These are phyloP conservation scores for Parsonsia alboflavescens DNA, from an alignment of 257 asterid species.

Conservation along the genomic window DNA sequence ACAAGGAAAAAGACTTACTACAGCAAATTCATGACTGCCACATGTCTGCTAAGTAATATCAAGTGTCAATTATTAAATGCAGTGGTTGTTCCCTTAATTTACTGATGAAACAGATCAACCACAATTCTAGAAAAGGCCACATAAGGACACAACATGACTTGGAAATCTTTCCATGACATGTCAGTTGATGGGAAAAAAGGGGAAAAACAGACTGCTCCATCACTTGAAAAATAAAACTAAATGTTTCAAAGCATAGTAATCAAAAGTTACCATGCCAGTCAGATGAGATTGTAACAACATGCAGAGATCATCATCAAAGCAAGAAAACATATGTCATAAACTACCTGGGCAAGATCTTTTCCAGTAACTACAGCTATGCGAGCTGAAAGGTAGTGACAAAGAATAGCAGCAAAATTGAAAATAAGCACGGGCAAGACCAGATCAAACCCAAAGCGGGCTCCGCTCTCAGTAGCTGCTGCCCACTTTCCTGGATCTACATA, in stretches of 20 bases:
- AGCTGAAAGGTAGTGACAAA: constrained; percentile 88
- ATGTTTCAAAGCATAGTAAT: neutral
- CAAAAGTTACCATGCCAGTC: neutral
- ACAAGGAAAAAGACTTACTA: neutral
- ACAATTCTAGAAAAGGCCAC: neutral
- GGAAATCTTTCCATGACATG: neutral
- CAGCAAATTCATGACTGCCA: neutral
- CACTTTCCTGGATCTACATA: constrained; percentile 98
- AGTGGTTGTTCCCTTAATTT: neutral
- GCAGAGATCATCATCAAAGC: neutral
- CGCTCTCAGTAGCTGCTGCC: constrained; percentile 90
- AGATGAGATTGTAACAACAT: neutral
- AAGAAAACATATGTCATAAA: constrained; percentile 15
- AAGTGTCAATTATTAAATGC: neutral
- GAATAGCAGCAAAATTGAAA: constrained; percentile 60
- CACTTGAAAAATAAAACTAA: neutral
- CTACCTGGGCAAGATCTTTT: constrained; percentile 85
- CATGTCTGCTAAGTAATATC: neutral
- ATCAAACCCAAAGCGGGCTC: constrained; percentile 81
- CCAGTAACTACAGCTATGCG: constrained; percentile 79
- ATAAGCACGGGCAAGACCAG: constrained; percentile 48
- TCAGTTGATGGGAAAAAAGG: neutral
- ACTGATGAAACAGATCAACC: neutral
- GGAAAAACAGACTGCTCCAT: neutral
- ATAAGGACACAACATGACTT: neutral